Conservation (phyloP, 2,329 filamentous ascomycete genomes). For the Chaetomium sp. region DNA sequence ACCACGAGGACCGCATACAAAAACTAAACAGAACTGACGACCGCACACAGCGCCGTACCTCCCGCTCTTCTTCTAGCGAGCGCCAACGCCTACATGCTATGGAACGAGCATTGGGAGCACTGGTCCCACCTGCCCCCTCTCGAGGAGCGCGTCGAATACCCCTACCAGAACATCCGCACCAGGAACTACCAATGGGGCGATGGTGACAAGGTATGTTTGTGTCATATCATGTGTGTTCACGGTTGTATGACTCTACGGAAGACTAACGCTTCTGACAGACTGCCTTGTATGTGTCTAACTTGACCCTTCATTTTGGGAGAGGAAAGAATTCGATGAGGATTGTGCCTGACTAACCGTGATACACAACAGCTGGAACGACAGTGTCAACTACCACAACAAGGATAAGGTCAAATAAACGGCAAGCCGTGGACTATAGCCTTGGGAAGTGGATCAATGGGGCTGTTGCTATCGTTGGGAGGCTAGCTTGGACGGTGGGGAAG, state of each 20-base stretch:
- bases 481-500: not conserved
- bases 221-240: not conserved
- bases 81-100: slow-evolving; percentile 84
- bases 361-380: slow-evolving; percentile 73
- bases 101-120: slow-evolving; percentile 97
- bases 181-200: slow-evolving; percentile 96
- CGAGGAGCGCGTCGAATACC: slow-evolving; percentile 87
- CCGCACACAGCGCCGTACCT: slow-evolving; percentile 57
- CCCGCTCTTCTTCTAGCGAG: slow-evolving; percentile 65
- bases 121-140: slow-evolving; percentile 76
- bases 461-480: too few species aligned
- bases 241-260: not conserved
- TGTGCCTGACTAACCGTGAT: slow-evolving; percentile 16
- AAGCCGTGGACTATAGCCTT: not conserved
- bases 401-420: slow-evolving; percentile 55
- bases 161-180: slow-evolving; percentile 94
- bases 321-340: not conserved
- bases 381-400: slow-evolving; percentile 96
- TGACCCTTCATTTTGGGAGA: not conserved
- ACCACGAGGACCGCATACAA: not conserved
- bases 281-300: slow-evolving; percentile 15
- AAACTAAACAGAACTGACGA: slow-evolving; percentile 2
- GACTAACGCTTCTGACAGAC: slow-evolving; percentile 10
- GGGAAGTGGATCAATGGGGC: not conserved
- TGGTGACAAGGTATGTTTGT: slow-evolving; percentile 72